Base-by-base conservation (phyloP, 768 basidiomycete genomes). In the Imleria badia region DNA sequence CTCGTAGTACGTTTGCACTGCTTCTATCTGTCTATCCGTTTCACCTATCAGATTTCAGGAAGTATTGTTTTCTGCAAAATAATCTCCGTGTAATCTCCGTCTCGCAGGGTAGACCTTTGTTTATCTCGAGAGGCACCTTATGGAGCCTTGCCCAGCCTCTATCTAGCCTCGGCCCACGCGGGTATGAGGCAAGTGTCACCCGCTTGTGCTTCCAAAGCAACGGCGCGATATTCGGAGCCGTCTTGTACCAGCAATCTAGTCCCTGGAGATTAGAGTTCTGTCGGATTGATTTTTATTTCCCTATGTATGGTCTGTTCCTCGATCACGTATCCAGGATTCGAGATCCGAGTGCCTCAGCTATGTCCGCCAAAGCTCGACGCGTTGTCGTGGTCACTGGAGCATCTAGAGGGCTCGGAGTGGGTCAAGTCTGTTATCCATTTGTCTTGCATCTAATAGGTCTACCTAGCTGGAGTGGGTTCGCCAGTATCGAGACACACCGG, bases 381-480 rank as follows among this genome's bases (percentile, higher is more conserved):
- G 44, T 52, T 20, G 36, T 52, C 29, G 51, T 52, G 19, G 36
- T 52, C 44, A 52, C 51, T 39, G 51, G 51, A 30, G 51, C 51
- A 17, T 52, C 51, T n/a, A 45, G 51, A 52, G 51, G 51, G 29
- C 44, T 52, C 29, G 51, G 51, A 15, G 51, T 52, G 20, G 43
- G 51, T 20, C 11, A 52, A 52, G 14, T 17, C 10, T 12, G 15
- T 17, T n/a, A 5, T 38, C 10, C 22, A 45, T 30, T 9, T 42
- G 20, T 45, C 33, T 36, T 6, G 13, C 13, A 12, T 29, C 51
- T 52, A 22, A 52, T 6, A 22, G 14, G 19, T 36, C 17, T 22
- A n/a, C 20, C 19, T 23, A 52, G 51, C 15, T 52, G 12, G 51
- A 52, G 13, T 52, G 34, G 34, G 51, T 52, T 30, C 44, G 51